Evolutionary conservation across 2,329 filamentous ascomycete genomes (phyloP).

Genomic region (Botrytis sinoallii): DNA sequence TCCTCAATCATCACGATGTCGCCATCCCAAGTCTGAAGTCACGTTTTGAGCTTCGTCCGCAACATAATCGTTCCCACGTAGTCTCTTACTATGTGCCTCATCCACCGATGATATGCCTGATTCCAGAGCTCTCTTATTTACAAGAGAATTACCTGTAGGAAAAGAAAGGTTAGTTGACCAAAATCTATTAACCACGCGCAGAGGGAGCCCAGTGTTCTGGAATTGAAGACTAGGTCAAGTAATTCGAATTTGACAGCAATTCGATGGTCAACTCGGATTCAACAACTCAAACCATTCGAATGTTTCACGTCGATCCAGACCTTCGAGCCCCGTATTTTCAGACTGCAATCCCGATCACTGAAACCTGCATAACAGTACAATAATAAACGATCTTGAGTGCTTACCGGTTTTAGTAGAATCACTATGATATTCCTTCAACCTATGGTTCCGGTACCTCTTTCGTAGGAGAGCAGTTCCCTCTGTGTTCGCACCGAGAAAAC

Average conservation of each 20-base stretch:
- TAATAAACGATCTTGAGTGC: not conserved
- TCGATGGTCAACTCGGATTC: not conserved
- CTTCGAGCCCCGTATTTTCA: not conserved
- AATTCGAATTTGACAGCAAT: not conserved
- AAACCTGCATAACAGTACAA: not conserved
- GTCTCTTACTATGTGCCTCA: not conserved
- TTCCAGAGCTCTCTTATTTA: not conserved
- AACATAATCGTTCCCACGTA: not conserved
- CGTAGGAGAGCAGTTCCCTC: not conserved
- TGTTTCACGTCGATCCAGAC: not conserved
- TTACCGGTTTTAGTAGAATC: not conserved
- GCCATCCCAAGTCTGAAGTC: not conserved
- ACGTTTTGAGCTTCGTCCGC: not conserved
- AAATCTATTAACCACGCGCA: not conserved
- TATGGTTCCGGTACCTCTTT: not conserved
- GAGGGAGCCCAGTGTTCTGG: not conserved
- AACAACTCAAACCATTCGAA: not conserved
- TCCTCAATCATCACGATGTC: not conserved
- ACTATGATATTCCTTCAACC: not conserved
- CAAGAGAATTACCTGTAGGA: not conserved
- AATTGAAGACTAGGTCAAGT: not conserved
- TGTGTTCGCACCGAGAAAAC: not conserved
- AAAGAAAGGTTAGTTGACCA: not conserved
- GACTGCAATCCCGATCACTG: not conserved
- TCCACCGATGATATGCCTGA: not conserved